Evolutionary conservation across 495 filamentous ascomycete genomes (phyloP).

Genomic region (Terfezia claveryi): DNA sequence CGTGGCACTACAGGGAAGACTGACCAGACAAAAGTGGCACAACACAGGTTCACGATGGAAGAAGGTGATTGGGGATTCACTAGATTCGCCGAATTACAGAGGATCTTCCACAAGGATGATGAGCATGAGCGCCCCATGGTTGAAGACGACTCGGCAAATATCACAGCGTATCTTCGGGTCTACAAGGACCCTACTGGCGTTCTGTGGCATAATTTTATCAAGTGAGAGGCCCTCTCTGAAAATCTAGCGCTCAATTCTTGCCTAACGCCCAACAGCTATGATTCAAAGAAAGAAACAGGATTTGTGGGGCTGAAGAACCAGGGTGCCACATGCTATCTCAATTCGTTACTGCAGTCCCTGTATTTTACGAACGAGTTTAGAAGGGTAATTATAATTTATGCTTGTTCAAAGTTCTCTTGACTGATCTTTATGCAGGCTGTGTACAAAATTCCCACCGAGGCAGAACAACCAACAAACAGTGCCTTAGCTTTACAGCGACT

Average conservation of each 20-base stretch:
- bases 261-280: conserved; percentile 36
- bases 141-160: conserved; percentile 63
- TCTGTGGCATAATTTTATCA: conserved; percentile 96
- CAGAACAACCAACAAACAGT: conserved; percentile 61
- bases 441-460: conserved; percentile 82
- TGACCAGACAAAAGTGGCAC: conserved; percentile 28
- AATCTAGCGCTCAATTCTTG: neutral
- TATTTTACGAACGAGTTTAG: conserved; percentile 96
- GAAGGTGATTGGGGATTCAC: conserved; percentile 99
- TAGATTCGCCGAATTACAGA: conserved; percentile 63
- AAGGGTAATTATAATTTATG: conserved; percentile 35
- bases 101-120: conserved; percentile 49
- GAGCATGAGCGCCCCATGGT: conserved; percentile 51
- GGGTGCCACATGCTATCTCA: conserved; percentile 94
- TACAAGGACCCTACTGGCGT: conserved; percentile 96
- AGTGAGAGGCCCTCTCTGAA: conserved; percentile 28
- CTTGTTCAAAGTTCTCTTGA: neutral
- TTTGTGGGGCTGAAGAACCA: conserved; percentile 96
- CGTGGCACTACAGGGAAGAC: neutral
- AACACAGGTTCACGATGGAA: conserved; percentile 82
- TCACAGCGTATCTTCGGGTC: conserved; percentile 82
- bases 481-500: conserved; percentile 85
- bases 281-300: conserved; percentile 95
- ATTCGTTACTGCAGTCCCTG: conserved; percentile 86
- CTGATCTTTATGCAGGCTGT: conserved; percentile 43